Evolutionary conservation across 345 rosid species (phyloP).

Genomic region (Iberis pinnata): DNA sequence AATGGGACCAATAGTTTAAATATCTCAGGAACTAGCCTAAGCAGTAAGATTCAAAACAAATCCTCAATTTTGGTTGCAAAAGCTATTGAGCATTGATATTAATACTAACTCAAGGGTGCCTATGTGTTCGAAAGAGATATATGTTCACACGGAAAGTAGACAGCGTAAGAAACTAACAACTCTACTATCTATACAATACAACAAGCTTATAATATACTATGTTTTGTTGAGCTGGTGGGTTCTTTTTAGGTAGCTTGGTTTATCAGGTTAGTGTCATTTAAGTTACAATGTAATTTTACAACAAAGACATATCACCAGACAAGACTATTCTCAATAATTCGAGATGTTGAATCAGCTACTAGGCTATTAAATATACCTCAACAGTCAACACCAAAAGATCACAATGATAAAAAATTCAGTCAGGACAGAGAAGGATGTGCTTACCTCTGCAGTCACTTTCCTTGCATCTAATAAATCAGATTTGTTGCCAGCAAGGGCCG

Average conservation of each 20-base stretch:
- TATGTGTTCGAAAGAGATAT: too few relatives aligned
- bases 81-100: neutral
- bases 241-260: constrained; percentile 9
- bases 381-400: neutral
- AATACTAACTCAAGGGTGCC: neutral
- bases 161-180: neutral
- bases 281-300: constrained; percentile 6
- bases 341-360: constrained; percentile 14
- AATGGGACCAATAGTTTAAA: neutral
- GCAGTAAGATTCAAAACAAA: neutral
- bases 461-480: constrained; percentile 76
- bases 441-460: constrained; percentile 73
- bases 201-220: neutral
- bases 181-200: constrained; percentile 1
- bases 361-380: neutral
- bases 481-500: constrained; percentile 94
- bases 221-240: constrained; percentile 1
- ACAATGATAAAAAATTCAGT: neutral
- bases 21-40: constrained; percentile 8
- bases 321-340: neutral
- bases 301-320: constrained; percentile 3
- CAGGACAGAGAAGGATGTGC: constrained; percentile 21
- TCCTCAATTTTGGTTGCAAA: neutral
- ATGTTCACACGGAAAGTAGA: too few relatives aligned
- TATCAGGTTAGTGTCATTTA: constrained; percentile 9